A percentile compares a stretch with the other conserved stretches of the same genome.
Evolutionary conservation across 805 yeast species (phyloP).

Genomic region (Saccharomycopsis selenospora): DNA sequence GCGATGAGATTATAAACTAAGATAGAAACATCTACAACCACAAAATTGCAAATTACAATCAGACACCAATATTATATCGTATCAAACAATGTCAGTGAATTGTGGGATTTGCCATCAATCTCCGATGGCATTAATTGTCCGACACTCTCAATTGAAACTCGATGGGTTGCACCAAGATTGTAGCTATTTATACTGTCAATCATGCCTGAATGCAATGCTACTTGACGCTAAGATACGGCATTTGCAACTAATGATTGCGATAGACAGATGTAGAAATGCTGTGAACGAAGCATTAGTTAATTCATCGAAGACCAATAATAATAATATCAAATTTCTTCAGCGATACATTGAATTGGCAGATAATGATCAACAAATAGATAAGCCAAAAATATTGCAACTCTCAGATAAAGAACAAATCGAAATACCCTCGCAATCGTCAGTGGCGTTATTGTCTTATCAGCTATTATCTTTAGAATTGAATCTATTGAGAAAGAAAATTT

Average conservation of each 20-base stretch:
- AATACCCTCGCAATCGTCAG: constrained; percentile 3
- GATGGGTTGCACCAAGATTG: not conserved
- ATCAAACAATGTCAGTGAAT: not conserved
- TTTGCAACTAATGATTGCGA: constrained; percentile 4
- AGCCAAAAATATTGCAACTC: too few relatives aligned
- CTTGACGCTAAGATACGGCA: constrained; percentile 5
- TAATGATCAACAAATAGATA: too few relatives aligned
- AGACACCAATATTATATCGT: too few relatives aligned
- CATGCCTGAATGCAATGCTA: constrained; percentile 7
- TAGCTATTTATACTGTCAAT: constrained; percentile 10
- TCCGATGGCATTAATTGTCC: constrained; percentile 4
- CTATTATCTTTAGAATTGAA: constrained; percentile 7
- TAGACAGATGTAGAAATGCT: constrained; percentile 5
- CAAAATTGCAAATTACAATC: too few relatives aligned
- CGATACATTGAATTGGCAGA: not conserved
- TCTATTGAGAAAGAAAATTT: constrained; percentile 2
- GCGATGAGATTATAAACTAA: too few relatives aligned
- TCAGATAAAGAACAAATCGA: not conserved
- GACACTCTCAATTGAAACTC: not conserved
- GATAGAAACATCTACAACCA: too few relatives aligned
- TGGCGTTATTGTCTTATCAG: constrained; percentile 14
- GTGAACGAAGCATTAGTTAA: constrained; percentile 5
- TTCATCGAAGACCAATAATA: constrained; percentile 10
- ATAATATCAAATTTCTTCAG: constrained; percentile 9
- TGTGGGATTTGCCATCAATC: constrained; percentile 17